Base-by-base conservation (phyloP, 352 stramenopile species). In the Globisporangium spinosum region DNA sequence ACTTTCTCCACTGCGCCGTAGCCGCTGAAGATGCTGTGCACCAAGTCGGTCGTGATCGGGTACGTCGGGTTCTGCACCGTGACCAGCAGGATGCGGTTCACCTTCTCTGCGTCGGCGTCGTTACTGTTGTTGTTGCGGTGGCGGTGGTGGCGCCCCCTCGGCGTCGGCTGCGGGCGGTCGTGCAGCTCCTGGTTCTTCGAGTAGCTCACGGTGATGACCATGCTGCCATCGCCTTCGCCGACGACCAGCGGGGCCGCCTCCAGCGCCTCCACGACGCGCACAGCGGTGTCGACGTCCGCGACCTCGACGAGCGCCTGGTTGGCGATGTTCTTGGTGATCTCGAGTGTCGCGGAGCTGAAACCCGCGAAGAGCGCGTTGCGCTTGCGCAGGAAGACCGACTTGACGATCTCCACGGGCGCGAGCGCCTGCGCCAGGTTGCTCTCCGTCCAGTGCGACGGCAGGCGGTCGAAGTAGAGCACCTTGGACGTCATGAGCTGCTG, bases 51-150 rank as follows among this genome's bases (percentile, higher is more conserved):
- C 40, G 79, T 84, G 69, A 89, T 82, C 10, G 77, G 79, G 45
- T 84, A 85, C 62, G 77, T 85, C 25, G 81, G 79, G 66, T 87
- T 88, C 68, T 89, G 81, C 49, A 89, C 76, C n/a, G 81, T 89
- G 17, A 88, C 77, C 25, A 89, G 75, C 69, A 89, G 47, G 59
- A 89, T 89, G 58, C 79, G 79, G 59, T 89, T 88, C 65, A 63
- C 70, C 29, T 75, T 70, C 6, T 49, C 70, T 27, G 58, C 40
- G 29, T 65, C 25, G 3, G 12, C 2, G 12, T 32, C 38, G 2
- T 69, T 58, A 38, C 34, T 34, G 10, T 53, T 35, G 12, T 64
- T 34, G 17, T 38, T 38, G n/a, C 35, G 34, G 5, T 70, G 43
- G n/a, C 68, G 56, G 15, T 67, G 58, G 20, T 63, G 32, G 6